Evolutionary conservation across 2,329 filamentous ascomycete genomes (phyloP).

Genomic region (Fusarium brachygibbosum): DNA sequence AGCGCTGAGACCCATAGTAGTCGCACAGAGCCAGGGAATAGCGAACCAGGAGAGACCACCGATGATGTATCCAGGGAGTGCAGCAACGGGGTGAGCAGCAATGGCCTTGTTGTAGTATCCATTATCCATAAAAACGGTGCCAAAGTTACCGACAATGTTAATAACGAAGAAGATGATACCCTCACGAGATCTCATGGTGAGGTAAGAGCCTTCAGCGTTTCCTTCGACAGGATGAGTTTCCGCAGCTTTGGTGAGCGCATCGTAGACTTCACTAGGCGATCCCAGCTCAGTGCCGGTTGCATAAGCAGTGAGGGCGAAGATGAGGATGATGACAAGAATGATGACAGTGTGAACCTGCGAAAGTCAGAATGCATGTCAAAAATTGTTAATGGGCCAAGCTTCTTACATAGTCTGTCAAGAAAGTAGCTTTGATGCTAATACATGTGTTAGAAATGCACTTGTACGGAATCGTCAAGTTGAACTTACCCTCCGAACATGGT

Average conservation of each 20-base stretch:
- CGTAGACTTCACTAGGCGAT: constrained; percentile 82
- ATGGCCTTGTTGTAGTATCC: constrained; percentile 95
- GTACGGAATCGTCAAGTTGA: rapidly evolving
- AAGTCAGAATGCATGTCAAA: neutral
- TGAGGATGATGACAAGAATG: constrained; percentile 85
- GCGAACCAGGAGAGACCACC: constrained; percentile 93
- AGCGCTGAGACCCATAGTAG: constrained; percentile 87
- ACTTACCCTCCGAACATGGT: constrained; percentile 73
- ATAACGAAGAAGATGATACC: constrained; percentile 93
- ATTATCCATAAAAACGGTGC: constrained; percentile 87
- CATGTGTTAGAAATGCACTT: neutral
- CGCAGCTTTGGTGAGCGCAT: constrained; percentile 78
- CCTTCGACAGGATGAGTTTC: constrained; percentile 80
- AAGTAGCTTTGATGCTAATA: constrained; percentile 82
- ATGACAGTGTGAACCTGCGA: constrained; percentile 77
- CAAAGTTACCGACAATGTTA: constrained; percentile 87
- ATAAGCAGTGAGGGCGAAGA: constrained; percentile 87
- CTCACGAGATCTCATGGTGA: constrained; percentile 81
- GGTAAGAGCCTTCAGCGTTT: constrained; percentile 84
- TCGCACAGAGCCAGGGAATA: constrained; percentile 90
- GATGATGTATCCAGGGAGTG: constrained; percentile 88
- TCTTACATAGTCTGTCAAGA: constrained; percentile 82
- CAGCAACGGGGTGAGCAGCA: constrained; percentile 85
- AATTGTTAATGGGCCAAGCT: rapidly evolving
- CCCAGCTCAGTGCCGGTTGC: constrained; percentile 79